Evolutionary conservation across 1,139 yeast genomes (phyloP).

Genomic region (Suhomyces maxii): DNA sequence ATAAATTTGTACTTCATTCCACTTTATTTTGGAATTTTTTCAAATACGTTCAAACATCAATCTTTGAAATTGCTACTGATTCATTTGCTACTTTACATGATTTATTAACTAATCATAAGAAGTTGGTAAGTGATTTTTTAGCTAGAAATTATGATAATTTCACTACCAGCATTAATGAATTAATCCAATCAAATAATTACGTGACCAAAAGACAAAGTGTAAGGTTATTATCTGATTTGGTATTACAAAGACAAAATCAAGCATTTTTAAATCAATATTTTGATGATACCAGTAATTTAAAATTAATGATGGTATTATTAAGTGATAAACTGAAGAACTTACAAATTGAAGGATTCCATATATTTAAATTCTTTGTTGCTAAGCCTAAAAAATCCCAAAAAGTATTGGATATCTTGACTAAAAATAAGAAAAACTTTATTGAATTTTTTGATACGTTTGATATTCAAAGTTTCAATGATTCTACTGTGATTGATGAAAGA

Average conservation of each 20-base stretch:
- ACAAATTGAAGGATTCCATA: conserved; percentile 88
- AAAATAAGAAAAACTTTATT: conserved; percentile 76
- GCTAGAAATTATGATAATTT: conserved; percentile 54
- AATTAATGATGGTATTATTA: conserved; percentile 79
- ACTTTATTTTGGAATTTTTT: conserved; percentile 80
- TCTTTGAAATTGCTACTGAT: conserved; percentile 90
- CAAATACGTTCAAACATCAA: conserved; percentile 69
- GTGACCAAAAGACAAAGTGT: conserved; percentile 92
- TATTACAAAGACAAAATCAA: conserved; percentile 74
- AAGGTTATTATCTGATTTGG: conserved; percentile 71
- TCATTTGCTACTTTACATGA: conserved; percentile 77
- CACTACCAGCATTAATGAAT: conserved; percentile 59
- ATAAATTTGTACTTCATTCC: conserved; percentile 54
- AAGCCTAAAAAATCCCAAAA: conserved; percentile 87
- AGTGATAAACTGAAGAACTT: conserved; percentile 88
- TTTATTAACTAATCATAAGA: conserved; percentile 67
- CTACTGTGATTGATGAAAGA: conserved; percentile 73
- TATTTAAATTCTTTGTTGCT: conserved; percentile 90
- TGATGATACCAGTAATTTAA: conserved; percentile 77
- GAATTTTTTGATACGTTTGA: conserved; percentile 69
- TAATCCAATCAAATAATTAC: conserved; percentile 77
- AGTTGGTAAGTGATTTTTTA: conserved; percentile 69
- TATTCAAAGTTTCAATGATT: conserved; percentile 62
- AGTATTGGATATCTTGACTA: conserved; percentile 75
- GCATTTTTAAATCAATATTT: conserved; percentile 74